Evolutionary conservation across 169 alveolate genomes (phyloP), one percentile per base, ranked within the genome.

Genomic region (Prorocentrum cordatum): DNA sequence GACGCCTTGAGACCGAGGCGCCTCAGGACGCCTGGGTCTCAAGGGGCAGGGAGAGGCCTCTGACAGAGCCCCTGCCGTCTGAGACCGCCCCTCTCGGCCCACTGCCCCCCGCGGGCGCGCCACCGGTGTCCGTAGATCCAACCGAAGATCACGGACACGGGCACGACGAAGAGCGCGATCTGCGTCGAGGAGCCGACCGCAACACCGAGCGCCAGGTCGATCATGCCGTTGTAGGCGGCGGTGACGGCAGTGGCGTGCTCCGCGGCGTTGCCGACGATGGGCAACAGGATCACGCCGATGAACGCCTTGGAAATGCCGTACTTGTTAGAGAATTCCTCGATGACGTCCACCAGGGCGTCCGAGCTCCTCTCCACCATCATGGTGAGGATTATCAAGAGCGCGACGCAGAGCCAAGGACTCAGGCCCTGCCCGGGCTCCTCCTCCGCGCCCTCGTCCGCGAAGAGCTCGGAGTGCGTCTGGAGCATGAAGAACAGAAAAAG

Each of bases 211-310:
- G 83, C 67, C 29, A 66, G 22, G 32, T 92, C 96, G 20, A 93
- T 93, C 88, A 93, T 94, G 91, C 93, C 93, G 75, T 92, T 94
- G 33, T 92, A 91, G 35, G 96, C 96, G 33, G 93, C 94, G 18
- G 94, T 93, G 54, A 94, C 95, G 20, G 96, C 95, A 26, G 95
- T 93, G 38, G 93, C 93, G 91, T 94, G 96, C 82, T 94, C 96
- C 62, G 95, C 94, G 24, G 96, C 96, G 58, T 94, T 94, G 22
- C 96, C 96, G 45, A 91, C 94, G 22, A 93, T 86, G 14, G 96
- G 96, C 54, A 94, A 84, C 66, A 94, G 92, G 67, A 94, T 93
- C 50, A 94, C 96, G 20, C 96, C 96, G 42, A 94, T 94, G 92
- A 94, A 94, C 73, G 64, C 26, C 64, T 22, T 6, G 4, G 12